Percentiles rank a stretch among this genome's conserved stretches.
These are phyloP conservation scores for Flaveria linearis DNA, from an alignment of 129 eudicot species.

Conservation along the genomic window DNA sequence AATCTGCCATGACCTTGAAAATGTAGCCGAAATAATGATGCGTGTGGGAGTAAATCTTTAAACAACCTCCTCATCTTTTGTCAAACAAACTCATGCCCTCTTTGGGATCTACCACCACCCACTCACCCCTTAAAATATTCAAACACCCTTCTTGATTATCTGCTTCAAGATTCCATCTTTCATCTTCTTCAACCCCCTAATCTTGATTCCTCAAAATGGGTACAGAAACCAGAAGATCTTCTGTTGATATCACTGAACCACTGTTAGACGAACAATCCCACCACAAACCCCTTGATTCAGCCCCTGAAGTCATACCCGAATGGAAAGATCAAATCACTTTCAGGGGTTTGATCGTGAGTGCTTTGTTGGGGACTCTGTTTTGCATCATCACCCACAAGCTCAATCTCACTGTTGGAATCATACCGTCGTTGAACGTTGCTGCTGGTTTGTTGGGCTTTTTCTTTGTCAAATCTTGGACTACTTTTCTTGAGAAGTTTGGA, in stretches of 20 bases:
- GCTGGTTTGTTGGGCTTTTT: conserved; percentile 71
- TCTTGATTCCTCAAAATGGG: conserved; percentile 9
- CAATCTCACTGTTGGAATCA: conserved; percentile 63
- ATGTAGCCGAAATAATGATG: not conserved
- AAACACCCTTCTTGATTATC: not conserved
- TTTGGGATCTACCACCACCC: not conserved
- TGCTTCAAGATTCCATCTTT: not conserved
- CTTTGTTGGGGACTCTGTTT: conserved; percentile 47
- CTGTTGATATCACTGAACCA: conserved; percentile 13
- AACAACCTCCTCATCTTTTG: not conserved
- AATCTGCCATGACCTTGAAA: not conserved
- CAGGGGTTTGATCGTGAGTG: conserved; percentile 45
- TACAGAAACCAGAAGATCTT: conserved; percentile 15
- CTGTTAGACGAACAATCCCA: conserved; percentile 10
- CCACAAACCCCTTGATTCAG: not conserved
- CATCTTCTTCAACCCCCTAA: no score
- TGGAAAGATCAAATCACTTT: conserved; percentile 60
- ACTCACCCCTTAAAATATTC: not conserved
- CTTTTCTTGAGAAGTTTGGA: conserved; percentile 30
- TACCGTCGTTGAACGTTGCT: conserved; percentile 68
- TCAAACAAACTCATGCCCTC: not conserved
- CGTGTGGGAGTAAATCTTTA: not conserved
- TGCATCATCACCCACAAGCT: conserved; percentile 60
- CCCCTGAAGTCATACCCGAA: conserved; percentile 41
- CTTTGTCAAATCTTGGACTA: conserved; percentile 47